Evolutionary conservation across 1,284 basidiomycete species (phyloP).

Genomic region (Malassezia caprae): DNA sequence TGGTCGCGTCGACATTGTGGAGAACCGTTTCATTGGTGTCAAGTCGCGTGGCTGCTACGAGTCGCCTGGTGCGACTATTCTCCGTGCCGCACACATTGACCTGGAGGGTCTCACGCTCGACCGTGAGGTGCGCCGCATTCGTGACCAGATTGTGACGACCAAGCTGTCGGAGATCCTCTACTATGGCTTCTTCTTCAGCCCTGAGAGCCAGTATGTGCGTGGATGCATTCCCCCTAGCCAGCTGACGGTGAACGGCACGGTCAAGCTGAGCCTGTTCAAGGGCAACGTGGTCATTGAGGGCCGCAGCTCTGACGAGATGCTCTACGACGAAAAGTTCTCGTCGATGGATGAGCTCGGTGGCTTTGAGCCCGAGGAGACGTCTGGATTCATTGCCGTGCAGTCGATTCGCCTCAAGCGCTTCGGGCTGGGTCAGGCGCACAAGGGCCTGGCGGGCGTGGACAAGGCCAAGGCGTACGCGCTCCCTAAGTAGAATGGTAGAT

Average conservation of each 20-base stretch:
- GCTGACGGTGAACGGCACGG: slow-evolving; percentile 86
- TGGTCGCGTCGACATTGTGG: slow-evolving; percentile 94
- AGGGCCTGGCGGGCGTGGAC: slow-evolving; percentile 36
- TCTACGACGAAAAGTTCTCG: slow-evolving; percentile 88
- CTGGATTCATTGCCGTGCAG: slow-evolving; percentile 45
- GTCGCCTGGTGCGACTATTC: slow-evolving; percentile 86
- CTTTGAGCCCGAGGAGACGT: slow-evolving; percentile 57
- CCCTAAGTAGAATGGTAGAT: slow-evolving; percentile 17
- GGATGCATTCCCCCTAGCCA: slow-evolving; percentile 76
- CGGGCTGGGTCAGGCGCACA: slow-evolving; percentile 32
- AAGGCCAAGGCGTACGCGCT: slow-evolving; percentile 37
- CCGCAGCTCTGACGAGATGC: slow-evolving; percentile 75
- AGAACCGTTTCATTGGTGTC: slow-evolving; percentile 98
- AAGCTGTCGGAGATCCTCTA: slow-evolving; percentile 85
- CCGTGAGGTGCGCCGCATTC: slow-evolving; percentile 84
- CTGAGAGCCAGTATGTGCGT: slow-evolving; percentile 75
- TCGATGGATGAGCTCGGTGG: slow-evolving; percentile 99
- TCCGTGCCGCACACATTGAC: slow-evolving; percentile 89
- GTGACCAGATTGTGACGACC: slow-evolving; percentile 88
- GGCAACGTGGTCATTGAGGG: slow-evolving; percentile 92
- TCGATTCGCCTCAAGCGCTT: slow-evolving; percentile 44
- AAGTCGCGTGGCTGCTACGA: slow-evolving; percentile 99
- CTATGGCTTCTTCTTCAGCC: slow-evolving; percentile 88
- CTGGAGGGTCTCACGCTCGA: slow-evolving; percentile 94
- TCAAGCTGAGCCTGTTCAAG: slow-evolving; percentile 85